Base-by-base conservation (phyloP, 495 filamentous ascomycete genomes). In the Hypoxylon fuscum region DNA sequence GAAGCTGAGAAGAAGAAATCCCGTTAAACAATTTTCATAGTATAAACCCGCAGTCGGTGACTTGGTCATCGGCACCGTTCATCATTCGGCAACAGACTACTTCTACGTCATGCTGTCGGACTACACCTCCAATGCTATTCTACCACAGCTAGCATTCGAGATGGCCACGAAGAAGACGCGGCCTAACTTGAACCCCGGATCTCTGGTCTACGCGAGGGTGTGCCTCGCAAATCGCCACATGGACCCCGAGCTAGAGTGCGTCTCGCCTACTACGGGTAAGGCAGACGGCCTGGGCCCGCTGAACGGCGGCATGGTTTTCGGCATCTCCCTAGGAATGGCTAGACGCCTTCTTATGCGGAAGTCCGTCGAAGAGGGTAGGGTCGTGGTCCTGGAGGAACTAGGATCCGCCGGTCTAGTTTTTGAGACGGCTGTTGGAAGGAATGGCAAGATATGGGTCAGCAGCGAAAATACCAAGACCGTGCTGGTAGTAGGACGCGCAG, bases 351-450 rank as follows among this genome's bases (percentile, higher is more conserved):
- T 90, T 63, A 84, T 91, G 70, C 74, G 83, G 6, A 85, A 79
- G 54, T 83, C 85, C n/a, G 77, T 80, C 23, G 83, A 87, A 54
- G 85, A 88, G 18, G 86, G 82, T 46, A 86, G 83, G 34, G 82
- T 90, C 2, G 80, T 94, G 22, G 84, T 98, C 15, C 72, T 98
- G 45, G 91, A 96, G 56, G 90, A 92, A 66, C 75, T 98, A n/a
- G 93, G 88, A 12, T 86, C 83, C 66, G 90, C 87, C 38, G 80
- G 88, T 44, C 78, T 94, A 38, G 83, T 84, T 46, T 98, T 97
- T 75, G 95, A 98, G 79, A 87, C 95, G 56, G 95, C 95, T 3
- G 91, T 97, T 21, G 96, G 96, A 18, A 87, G 93, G 71, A 98
- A 98, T 73, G 95, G 95, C 17, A 89, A 85, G 77, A 83, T 97